Evolutionary conservation across 192 early-diverging fungal species (phyloP).

Genomic region (Dispira parvispora): DNA sequence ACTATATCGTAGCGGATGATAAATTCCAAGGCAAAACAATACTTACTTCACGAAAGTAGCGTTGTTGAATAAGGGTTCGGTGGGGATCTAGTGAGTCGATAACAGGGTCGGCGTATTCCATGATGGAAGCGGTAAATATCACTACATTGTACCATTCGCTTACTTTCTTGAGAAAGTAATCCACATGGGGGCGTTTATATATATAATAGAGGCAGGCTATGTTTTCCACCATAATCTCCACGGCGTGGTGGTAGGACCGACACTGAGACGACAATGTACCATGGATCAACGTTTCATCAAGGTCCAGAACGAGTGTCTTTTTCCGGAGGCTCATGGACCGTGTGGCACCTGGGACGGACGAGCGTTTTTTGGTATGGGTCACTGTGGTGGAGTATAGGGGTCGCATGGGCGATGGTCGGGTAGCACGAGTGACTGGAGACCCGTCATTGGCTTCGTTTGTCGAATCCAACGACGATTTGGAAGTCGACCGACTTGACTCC

Average conservation of each 20-base stretch:
- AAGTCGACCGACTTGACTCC: no score
- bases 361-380: no score
- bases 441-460: no score
- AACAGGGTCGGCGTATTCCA: conserved; percentile 88
- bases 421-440: no score
- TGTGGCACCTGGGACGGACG: no score
- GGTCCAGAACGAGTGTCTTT: conserved; percentile 52
- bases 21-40: background rate
- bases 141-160: conserved; percentile 80
- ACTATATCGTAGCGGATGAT: background rate
- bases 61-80: conserved; percentile 42
- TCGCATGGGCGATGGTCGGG: no score
- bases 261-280: conserved; percentile 39
- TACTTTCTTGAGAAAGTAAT: conserved; percentile 72
- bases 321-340: conserved; percentile 16
- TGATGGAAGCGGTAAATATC: conserved; percentile 80
- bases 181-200: conserved; percentile 76
- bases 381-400: no score
- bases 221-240: conserved; percentile 71
- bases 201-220: conserved; percentile 76
- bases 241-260: conserved; percentile 49
- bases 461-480: no score
- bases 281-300: conserved; percentile 79
- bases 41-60: conserved; percentile 67
- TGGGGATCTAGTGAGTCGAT: conserved; percentile 74